These are phyloP conservation scores for Apiospora koreana DNA, from an alignment of 2,329 filamentous ascomycete species.

Conservation along the genomic window DNA sequence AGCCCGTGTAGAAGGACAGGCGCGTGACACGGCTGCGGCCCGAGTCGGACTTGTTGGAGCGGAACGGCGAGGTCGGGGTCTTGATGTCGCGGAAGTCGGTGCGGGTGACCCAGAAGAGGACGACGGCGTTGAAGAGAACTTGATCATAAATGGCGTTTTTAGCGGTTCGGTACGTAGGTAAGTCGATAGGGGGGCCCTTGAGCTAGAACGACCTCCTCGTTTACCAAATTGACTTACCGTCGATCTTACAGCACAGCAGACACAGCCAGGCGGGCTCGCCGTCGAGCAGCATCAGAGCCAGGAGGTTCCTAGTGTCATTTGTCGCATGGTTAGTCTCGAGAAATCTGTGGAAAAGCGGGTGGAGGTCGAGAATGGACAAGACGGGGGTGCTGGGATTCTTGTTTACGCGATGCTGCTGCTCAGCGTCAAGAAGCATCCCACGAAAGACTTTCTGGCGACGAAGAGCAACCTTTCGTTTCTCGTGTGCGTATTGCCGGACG, in stretches of 20 bases:
- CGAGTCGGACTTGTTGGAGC: not conserved
- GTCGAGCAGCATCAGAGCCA: not conserved
- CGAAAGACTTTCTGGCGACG: not conserved
- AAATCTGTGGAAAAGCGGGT: no score
- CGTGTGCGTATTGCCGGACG: not conserved
- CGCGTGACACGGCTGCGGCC: not conserved
- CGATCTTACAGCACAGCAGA: not conserved
- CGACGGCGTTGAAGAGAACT: not conserved
- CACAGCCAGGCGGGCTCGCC: slow-evolving; percentile 1
- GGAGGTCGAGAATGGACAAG: no score
- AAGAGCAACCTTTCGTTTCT: not conserved
- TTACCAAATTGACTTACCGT: not conserved
- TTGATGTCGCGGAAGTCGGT: not conserved
- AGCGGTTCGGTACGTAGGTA: no score
- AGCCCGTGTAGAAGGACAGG: not conserved
- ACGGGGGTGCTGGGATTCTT: not conserved
- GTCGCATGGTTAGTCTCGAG: no score
- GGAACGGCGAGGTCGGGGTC: not conserved
- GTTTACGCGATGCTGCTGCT: not conserved
- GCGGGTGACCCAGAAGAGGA: not conserved
- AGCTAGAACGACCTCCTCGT: no score
- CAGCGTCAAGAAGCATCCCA: not conserved
- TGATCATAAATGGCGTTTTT: no score
- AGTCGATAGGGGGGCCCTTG: no score
- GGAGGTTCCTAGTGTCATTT: not conserved